A percentile compares a stretch with the other conserved stretches of the same genome.
These are phyloP conservation scores for Helichrysum umbraculigerum DNA, from an alignment of 129 eudicot species.

Conservation along the genomic window DNA sequence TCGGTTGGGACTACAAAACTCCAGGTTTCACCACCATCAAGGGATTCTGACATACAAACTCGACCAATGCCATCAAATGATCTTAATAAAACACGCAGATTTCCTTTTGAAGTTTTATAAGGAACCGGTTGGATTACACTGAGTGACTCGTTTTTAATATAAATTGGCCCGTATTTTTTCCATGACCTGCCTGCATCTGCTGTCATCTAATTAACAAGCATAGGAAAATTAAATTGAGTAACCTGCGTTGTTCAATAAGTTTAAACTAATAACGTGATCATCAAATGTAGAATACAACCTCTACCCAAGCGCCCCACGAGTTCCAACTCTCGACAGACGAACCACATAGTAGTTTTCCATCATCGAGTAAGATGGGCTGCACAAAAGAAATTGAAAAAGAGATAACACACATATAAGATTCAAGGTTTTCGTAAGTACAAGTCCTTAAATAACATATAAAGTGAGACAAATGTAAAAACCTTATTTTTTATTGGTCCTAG, in stretches of 20 bases:
- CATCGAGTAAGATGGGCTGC: conserved; percentile 81
- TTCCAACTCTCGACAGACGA: conserved; percentile 99
- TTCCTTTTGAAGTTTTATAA: conserved; percentile 76
- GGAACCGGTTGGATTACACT: conserved; percentile 98
- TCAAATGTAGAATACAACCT: conserved; percentile 45
- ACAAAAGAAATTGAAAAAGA: conserved; percentile 5
- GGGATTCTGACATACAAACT: conserved; percentile 91
- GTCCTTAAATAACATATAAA: background rate
- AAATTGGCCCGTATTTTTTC: conserved; percentile 90
- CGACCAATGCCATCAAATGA: conserved; percentile 67
- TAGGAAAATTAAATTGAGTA: background rate
- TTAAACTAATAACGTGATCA: background rate
- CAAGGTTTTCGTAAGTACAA: background rate
- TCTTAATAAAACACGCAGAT: conserved; percentile 74
- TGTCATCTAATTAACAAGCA: conserved; percentile 61
- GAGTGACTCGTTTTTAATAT: conserved; percentile 53
- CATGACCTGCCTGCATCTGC: conserved; percentile 83
- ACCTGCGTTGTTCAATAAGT: background rate
- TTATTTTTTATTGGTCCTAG: conserved; percentile 93
- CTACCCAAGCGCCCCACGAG: conserved; percentile 99
- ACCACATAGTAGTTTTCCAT: conserved; percentile 87
- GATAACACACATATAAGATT: background rate
- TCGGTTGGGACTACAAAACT: conserved; percentile 73
- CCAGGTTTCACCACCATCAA: conserved; percentile 89
- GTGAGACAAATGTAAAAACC: conserved; percentile 36